A percentile compares a stretch with the other conserved stretches of the same genome.
These are phyloP conservation scores for Penicillium sp. DNA, from an alignment of 2,329 filamentous ascomycete genomes.

Conservation along the genomic window DNA sequence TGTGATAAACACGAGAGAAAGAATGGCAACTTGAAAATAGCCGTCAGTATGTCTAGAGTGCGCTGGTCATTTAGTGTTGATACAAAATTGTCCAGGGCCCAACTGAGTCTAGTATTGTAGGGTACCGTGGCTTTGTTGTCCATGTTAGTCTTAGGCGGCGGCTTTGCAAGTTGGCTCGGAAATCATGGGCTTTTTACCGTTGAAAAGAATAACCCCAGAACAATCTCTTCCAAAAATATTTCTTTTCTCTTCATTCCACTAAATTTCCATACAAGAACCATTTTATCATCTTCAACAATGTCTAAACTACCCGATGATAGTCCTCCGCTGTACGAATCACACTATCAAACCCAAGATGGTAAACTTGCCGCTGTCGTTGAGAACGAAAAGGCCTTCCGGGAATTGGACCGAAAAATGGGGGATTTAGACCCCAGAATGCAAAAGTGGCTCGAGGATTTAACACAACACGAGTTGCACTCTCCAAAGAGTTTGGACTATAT, in stretches of 20 bases:
- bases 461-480: not conserved
- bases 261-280: not conserved
- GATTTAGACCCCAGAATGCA: not conserved
- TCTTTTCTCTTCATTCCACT: not conserved
- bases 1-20: too few species aligned
- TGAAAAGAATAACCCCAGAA: not conserved
- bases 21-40: too few species aligned
- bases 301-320: not conserved
- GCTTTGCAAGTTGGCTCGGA: not conserved
- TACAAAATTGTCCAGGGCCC: not conserved
- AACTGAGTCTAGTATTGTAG: not conserved
- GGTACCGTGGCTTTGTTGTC: not conserved
- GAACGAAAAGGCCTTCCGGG: not conserved
- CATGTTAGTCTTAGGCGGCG: not conserved
- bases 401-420: not conserved
- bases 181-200: not conserved
- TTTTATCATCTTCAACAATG: slow-evolving; percentile 3
- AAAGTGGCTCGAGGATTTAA: not conserved
- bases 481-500: not conserved
- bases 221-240: not conserved
- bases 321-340: slow-evolving; percentile 3
- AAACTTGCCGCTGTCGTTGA: not conserved
- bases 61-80: too few species aligned
- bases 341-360: slow-evolving; percentile 2
- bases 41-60: too few species aligned